Evolutionary conservation across 2,329 filamentous ascomycete genomes (phyloP).

Genomic region (Hortaea werneckii): DNA sequence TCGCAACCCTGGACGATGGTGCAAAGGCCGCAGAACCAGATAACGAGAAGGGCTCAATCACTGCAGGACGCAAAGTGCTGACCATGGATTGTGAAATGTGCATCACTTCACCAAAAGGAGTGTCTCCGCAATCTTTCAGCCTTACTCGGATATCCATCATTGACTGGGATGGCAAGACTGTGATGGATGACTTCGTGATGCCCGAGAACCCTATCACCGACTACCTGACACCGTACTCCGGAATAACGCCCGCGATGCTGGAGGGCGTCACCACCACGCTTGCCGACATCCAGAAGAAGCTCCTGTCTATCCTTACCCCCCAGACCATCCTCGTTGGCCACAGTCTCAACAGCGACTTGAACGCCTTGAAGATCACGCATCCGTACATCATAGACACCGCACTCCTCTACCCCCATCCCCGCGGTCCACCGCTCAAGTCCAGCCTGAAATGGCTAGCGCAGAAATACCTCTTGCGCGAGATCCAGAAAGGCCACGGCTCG

Average conservation of each 20-base stretch:
- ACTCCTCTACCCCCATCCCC: conserved; percentile 79
- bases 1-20: conserved; percentile 57
- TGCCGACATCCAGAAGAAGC: conserved; percentile 66
- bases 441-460: conserved; percentile 81
- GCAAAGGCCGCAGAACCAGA: conserved; percentile 54
- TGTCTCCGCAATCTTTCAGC: conserved; percentile 57
- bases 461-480: conserved; percentile 76
- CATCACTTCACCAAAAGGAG: conserved; percentile 51
- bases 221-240: conserved; percentile 78
- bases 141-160: conserved; percentile 83
- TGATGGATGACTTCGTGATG: conserved; percentile 87
- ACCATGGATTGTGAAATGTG: conserved; percentile 98
- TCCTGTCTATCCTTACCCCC: conserved; percentile 61
- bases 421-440: conserved; percentile 80
- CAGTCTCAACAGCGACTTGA: conserved; percentile 73
- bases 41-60: conserved; percentile 72
- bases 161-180: conserved; percentile 69
- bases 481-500: conserved; percentile 65
- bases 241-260: conserved; percentile 81
- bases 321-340: conserved; percentile 69
- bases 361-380: conserved; percentile 74
- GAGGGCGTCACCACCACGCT: conserved; percentile 74
- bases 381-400: conserved; percentile 91
- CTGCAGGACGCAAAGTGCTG: conserved; percentile 66
- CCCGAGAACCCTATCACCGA: conserved; percentile 79